A percentile compares a stretch with the other conserved stretches of the same genome.
Evolutionary conservation across 257 asterid genomes (phyloP).

Genomic region (Solanum clarkiae): DNA sequence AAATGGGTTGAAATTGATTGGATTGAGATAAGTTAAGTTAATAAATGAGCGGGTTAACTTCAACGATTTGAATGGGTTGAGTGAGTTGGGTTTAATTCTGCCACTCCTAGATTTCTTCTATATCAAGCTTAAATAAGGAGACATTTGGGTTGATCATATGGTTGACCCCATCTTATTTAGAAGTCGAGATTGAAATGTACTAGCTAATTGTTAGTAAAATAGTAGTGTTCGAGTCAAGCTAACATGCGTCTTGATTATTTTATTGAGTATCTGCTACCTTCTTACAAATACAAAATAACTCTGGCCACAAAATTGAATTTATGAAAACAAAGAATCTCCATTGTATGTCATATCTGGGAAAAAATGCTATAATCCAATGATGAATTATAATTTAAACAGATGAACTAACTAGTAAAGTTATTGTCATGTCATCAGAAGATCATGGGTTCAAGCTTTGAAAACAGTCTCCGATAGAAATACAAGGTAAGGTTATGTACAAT

Average conservation of each 20-base stretch:
- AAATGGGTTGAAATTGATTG: too few species aligned
- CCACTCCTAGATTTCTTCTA: not conserved
- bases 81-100: too few species aligned
- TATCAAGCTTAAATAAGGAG: not conserved
- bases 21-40: too few species aligned
- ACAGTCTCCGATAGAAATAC: too few species aligned
- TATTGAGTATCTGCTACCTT: rapidly evolving
- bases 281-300: not conserved
- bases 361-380: not conserved
- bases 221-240: not conserved
- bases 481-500: too few species aligned
- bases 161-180: not conserved
- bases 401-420: too few species aligned
- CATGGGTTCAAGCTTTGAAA: not conserved
- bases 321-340: not conserved
- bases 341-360: not conserved
- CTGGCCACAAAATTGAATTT: rapidly evolving
- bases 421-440: too few species aligned
- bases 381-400: not conserved
- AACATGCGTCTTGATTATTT: not conserved
- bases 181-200: not conserved
- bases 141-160: not conserved
- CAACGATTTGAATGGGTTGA: too few species aligned
- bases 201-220: not conserved
- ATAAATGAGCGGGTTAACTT: too few species aligned